phyloP scores from a whole-genome alignment of 1,284 basidiomycete species.

The Bondarzewia mesenterica region DNA sequence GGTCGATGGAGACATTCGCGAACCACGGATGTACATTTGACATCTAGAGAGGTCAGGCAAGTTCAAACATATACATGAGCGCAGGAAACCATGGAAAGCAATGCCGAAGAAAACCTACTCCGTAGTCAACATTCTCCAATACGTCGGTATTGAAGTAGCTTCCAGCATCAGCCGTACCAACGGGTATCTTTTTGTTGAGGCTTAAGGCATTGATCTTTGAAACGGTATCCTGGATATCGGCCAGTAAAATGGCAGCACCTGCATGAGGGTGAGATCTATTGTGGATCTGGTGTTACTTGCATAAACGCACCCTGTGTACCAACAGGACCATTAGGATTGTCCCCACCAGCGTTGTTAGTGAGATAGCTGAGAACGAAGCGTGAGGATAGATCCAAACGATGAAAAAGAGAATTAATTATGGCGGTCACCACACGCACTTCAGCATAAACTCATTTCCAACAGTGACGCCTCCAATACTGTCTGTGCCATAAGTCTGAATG shows the following conservation, averaged over 20 bases:
- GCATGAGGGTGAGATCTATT: too few species aligned
- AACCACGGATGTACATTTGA: constrained; percentile 86
- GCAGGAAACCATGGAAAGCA: constrained; percentile 2
- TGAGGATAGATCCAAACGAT: background rate
- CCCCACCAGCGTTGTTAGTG: constrained; percentile 30
- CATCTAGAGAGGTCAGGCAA: constrained; percentile 20
- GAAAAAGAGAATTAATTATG: background rate
- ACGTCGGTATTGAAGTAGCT: constrained; percentile 74
- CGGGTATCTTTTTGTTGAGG: constrained; percentile 49
- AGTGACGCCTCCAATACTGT: constrained; percentile 74
- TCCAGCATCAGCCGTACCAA: constrained; percentile 91
- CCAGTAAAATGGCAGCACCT: constrained; percentile 45
- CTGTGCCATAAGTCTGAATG: constrained; percentile 72
- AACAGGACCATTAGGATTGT: constrained; percentile 40
- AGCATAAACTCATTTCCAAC: constrained; percentile 83
- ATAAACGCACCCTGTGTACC: constrained; percentile 34
- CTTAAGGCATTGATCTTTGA: constrained; percentile 44
- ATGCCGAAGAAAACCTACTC: constrained; percentile 32
- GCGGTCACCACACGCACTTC: constrained; percentile 37
- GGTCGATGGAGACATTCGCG: constrained; percentile 59
- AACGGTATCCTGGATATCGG: constrained; percentile 60
- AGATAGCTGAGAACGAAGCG: constrained; percentile 38
- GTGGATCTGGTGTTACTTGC: too few species aligned
- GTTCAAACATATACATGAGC: background rate
- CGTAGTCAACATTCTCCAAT: constrained; percentile 67